Base-by-base conservation (phyloP, 1,139 yeast species). In the Blastobotrys serpentis region DNA sequence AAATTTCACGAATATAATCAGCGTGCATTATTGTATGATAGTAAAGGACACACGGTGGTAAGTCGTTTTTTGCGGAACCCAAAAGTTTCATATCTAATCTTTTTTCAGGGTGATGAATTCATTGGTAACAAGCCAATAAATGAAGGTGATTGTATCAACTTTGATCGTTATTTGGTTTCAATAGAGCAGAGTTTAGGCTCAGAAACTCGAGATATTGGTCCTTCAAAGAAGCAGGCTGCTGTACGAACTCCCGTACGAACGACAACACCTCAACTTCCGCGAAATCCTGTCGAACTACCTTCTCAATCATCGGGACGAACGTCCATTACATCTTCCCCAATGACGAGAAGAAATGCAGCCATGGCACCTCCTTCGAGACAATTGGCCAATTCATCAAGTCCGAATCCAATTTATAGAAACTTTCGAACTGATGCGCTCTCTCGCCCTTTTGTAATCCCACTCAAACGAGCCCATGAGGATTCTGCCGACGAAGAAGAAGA, bases 1-100 rank as follows among this genome's bases (percentile, higher is more conserved):
- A 69, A 67, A 49, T 76, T 67, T 61, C 78, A 74, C 59, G 74
- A 70, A 53, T 68, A 75, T 62, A 79, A 79, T 58, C 67, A 71
- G 44, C 74, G 76, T 52, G 60, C 77, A 3, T 77, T 77, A 55
- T 62, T 79, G 14, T 65, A 63, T 46, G 73, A 71, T 50, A 72
- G 69, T 11, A 70, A 66, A 21, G 73, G 69, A 14, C 49, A 65
- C 34, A 50, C 75, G 18, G 68, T 76, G 2, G 69, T 69, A 10
- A 61, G 68, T 8, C 72, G 10, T 6, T 33, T n/a, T 23, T 5
- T 23, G 5, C 26, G 26, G 25, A 17, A 33, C 37, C n/a, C n/a
- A 17, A 6, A 11, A 8, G 21, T 6, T 33, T 33, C 17, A 17
- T 17, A 14, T 17, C 16, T 11, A n/a, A 19, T 7, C 14, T 17